These are phyloP conservation scores for Diaporthe sp. DNA, from an alignment of 2,329 filamentous ascomycete genomes.

Conservation along the genomic window DNA sequence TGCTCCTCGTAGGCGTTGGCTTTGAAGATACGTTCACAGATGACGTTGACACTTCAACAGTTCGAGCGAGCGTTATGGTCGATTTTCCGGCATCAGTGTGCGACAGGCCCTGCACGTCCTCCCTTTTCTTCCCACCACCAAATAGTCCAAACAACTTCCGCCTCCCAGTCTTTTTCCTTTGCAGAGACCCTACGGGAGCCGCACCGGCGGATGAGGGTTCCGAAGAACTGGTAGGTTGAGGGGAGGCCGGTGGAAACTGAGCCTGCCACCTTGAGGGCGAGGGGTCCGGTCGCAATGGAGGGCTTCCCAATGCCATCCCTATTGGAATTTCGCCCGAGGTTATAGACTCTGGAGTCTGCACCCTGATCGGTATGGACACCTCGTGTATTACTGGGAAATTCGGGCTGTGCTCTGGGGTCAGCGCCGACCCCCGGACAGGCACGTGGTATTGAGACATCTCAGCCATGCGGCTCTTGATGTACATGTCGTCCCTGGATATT, in stretches of 20 bases:
- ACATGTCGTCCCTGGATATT: slow-evolving; percentile 60
- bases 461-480: slow-evolving; percentile 50
- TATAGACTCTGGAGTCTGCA: slow-evolving; percentile 60
- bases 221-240: slow-evolving; percentile 39
- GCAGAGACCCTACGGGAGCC: slow-evolving; percentile 43
- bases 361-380: slow-evolving; percentile 53
- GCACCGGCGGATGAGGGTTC: slow-evolving; percentile 27
- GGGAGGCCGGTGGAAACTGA: slow-evolving; percentile 41
- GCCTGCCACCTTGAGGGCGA: slow-evolving; percentile 49
- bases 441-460: slow-evolving; percentile 55
- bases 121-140: slow-evolving; percentile 56
- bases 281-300: slow-evolving; percentile 59
- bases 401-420: slow-evolving; percentile 60
- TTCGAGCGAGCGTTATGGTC: slow-evolving; percentile 41
- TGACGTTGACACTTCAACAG: slow-evolving; percentile 19
- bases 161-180: slow-evolving; percentile 66
- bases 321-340: slow-evolving; percentile 67
- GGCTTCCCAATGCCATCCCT: slow-evolving; percentile 82
- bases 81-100: slow-evolving; percentile 44
- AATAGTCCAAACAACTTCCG: slow-evolving; percentile 73
- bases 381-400: slow-evolving; percentile 50
- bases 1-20: slow-evolving; percentile 51
- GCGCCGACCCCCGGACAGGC: slow-evolving; percentile 57
- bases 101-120: slow-evolving; percentile 46
- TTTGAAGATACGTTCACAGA: slow-evolving; percentile 39